Evolutionary conservation across 139 green algal species (phyloP).

Genomic region (Deuterostichococcus epilithicus): DNA sequence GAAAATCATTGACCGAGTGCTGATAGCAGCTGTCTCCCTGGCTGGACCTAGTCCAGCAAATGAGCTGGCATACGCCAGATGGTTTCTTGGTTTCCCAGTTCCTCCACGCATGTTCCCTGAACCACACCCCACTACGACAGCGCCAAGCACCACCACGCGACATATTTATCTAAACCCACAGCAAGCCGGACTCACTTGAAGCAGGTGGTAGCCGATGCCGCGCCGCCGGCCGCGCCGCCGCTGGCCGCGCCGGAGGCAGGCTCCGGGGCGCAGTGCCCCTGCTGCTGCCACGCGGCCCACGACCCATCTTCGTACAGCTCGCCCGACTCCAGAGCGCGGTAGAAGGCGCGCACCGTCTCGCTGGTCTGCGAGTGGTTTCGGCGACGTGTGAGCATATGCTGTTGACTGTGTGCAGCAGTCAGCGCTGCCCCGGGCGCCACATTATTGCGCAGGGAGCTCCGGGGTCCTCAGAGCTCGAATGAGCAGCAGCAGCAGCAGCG

Average conservation of each 20-base stretch:
- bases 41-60: no score
- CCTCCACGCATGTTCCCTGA: no score
- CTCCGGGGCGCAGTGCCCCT: neutral
- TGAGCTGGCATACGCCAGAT: no score
- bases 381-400: slow-evolving; percentile 28
- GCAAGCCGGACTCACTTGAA: slow-evolving; percentile 18
- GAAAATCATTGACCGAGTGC: no score
- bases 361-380: slow-evolving; percentile 15
- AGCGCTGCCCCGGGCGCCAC: no score
- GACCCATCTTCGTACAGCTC: slow-evolving; percentile 23
- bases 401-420: neutral
- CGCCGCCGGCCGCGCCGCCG: neutral
- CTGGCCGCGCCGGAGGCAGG: neutral
- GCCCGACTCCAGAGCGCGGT: slow-evolving; percentile 22
- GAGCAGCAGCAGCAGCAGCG: no score
- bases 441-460: no score
- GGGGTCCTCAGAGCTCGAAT: no score
- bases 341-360: slow-evolving; percentile 23
- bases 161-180: neutral
- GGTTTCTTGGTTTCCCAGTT: no score
- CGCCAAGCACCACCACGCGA: neutral
- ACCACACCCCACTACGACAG: no score
- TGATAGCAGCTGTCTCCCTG: no score
- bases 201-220: slow-evolving; percentile 1
- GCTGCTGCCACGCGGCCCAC: slow-evolving; percentile 19